Conservation (phyloP, 2,329 filamentous ascomycete genomes). For the Neurospora sp. region DNA sequence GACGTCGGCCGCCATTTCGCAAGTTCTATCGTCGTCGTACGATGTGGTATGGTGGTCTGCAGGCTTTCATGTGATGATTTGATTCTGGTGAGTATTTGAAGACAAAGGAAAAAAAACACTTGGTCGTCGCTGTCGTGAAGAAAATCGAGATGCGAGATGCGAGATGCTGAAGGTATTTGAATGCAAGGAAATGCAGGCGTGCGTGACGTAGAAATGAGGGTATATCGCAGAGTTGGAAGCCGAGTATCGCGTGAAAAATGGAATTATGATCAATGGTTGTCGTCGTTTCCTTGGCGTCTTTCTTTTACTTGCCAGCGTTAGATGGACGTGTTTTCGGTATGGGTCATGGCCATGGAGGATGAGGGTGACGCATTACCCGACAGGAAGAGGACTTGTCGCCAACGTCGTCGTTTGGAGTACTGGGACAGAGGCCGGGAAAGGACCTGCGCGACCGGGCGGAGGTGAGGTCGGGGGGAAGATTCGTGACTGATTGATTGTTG, state of each 20-base stretch:
- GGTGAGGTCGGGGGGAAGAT: background rate
- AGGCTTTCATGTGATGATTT: constrained; percentile 1
- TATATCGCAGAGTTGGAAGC: background rate
- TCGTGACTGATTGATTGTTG: no score
- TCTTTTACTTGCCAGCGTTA: background rate
- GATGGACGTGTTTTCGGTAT: background rate
- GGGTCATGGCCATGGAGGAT: background rate
- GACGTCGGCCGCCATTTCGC: constrained; percentile 30
- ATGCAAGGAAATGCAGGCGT: background rate
- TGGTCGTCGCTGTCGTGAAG: background rate
- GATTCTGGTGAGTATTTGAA: background rate
- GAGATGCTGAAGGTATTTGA: background rate
- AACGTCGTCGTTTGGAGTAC: background rate
- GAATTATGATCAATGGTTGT: background rate
- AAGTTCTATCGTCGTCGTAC: background rate
- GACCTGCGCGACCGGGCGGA: background rate
- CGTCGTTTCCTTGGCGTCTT: background rate
- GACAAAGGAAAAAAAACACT: background rate
- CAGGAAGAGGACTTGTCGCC: background rate
- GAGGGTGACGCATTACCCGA: background rate
- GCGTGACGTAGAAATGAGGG: background rate
- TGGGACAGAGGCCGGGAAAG: background rate
- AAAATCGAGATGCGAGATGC: background rate
- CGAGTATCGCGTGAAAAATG: background rate
- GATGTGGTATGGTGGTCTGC: constrained; percentile 1